These are phyloP conservation scores for Podospora pseudoanserina DNA, from an alignment of 495 filamentous ascomycete genomes.

Conservation along the genomic window DNA sequence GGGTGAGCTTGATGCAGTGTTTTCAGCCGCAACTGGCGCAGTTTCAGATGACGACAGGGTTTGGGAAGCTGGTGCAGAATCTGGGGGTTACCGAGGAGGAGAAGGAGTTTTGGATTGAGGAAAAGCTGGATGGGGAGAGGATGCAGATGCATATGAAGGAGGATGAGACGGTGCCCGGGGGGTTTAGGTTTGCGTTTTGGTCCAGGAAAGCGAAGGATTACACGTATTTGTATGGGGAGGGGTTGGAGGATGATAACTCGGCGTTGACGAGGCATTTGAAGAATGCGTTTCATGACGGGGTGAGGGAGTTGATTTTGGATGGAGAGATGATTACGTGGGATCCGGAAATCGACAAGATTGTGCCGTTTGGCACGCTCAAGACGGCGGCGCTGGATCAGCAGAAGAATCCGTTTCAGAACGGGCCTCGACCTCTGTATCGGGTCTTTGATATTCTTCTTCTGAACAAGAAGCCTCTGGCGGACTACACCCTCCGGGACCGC, in stretches of 20 bases:
- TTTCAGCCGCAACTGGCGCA: constrained; percentile 96
- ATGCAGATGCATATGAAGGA: constrained; percentile 94
- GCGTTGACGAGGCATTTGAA: constrained; percentile 76
- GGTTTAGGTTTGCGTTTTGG: constrained; percentile 82
- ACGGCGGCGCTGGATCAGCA: constrained; percentile 81
- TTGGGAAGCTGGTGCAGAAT: constrained; percentile 74
- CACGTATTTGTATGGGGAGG: constrained; percentile 84
- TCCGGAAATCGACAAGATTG: constrained; percentile 74
- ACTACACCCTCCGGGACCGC: constrained; percentile 79
- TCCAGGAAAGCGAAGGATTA: constrained; percentile 96
- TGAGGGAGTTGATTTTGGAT: constrained; percentile 83
- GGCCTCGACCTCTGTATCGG: constrained; percentile 72
- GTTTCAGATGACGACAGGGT: constrained; percentile 79
- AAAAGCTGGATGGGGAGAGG: constrained; percentile 94
- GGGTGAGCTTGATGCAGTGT: constrained; percentile 83
- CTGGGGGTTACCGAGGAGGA: constrained; percentile 69
- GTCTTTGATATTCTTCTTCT: constrained; percentile 91
- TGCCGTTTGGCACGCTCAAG: constrained; percentile 90
- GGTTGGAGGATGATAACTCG: constrained; percentile 69
- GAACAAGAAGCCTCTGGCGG: constrained; percentile 73
- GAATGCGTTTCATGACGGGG: constrained; percentile 71
- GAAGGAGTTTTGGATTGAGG: constrained; percentile 89
- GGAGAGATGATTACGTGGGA: constrained; percentile 99
- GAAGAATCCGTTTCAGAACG: constrained; percentile 67
- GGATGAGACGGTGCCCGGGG: constrained; percentile 63